Conservation (phyloP, 352 stramenopile species). For the Phytophthora lateralis region DNA sequence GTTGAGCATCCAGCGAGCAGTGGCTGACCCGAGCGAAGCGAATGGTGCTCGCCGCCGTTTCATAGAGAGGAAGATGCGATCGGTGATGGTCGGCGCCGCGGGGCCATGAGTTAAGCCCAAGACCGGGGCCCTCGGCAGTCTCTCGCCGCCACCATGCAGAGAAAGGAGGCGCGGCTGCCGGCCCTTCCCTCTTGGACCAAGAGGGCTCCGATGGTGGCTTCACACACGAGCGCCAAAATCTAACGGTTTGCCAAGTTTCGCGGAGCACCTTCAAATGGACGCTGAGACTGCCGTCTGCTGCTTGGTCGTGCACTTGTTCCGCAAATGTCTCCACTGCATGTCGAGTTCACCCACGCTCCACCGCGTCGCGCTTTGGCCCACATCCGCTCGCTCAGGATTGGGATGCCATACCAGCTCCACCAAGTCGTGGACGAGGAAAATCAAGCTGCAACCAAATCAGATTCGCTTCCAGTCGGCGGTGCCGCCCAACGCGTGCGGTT, state of each 20-base stretch:
- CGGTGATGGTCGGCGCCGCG: neutral
- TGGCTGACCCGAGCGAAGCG: neutral
- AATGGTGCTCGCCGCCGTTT: neutral
- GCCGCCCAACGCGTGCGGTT: neutral
- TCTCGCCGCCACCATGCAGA: constrained; percentile 6
- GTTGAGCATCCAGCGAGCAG: no score
- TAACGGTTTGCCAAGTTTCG: neutral
- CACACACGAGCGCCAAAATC: no score
- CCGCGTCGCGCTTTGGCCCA: no score
- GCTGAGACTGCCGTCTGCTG: constrained; percentile 12
- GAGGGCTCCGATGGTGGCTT: neutral
- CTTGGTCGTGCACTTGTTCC: constrained; percentile 7
- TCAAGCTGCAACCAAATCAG: constrained; percentile 12
- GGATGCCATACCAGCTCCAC: neutral
- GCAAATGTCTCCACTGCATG: constrained; percentile 7
- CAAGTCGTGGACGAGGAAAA: neutral
- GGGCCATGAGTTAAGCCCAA: neutral
- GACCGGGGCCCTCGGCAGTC: constrained; percentile 3
- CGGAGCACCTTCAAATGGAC: constrained; percentile 11
- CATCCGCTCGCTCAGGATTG: neutral
- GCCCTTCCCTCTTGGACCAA: constrained; percentile 6
- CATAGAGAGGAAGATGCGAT: constrained; percentile 1
- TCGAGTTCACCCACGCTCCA: neutral
- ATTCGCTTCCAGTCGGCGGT: neutral
- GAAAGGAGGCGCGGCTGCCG: constrained; percentile 7